Evolutionary conservation across 2,329 filamentous ascomycete species (phyloP).

Genomic region (Fusarium dimerum): DNA sequence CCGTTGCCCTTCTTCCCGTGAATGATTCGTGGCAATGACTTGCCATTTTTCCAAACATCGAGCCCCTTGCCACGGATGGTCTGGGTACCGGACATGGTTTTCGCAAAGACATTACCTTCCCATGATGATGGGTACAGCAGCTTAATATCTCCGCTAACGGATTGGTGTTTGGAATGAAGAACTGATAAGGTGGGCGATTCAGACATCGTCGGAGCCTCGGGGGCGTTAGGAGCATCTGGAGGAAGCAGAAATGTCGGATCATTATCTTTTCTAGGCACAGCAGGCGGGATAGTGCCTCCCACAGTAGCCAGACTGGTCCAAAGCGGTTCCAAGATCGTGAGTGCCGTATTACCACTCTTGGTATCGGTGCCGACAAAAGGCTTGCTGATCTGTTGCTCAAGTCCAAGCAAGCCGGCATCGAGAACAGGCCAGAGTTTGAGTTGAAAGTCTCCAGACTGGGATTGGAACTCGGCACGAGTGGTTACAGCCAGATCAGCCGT

Average conservation of each 20-base stretch:
- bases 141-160: conserved; percentile 45
- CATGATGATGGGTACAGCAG: conserved; percentile 50
- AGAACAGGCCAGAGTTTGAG: conserved; percentile 48
- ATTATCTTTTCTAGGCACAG: conserved; percentile 14
- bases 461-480: conserved; percentile 35
- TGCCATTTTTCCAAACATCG: conserved; percentile 35
- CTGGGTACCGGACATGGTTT: conserved; percentile 44
- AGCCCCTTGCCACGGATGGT: conserved; percentile 45
- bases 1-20: conserved; percentile 45
- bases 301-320: conserved; percentile 35
- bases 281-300: conserved; percentile 8
- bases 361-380: conserved; percentile 43
- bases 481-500: conserved; percentile 42
- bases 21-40: conserved; percentile 32
- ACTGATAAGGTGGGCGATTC: conserved; percentile 30
- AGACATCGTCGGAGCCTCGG: neutral
- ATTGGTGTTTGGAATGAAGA: conserved; percentile 44
- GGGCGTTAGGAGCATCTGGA: conserved; percentile 2
- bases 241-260: conserved; percentile 23
- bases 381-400: conserved; percentile 3
- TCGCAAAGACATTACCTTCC: conserved; percentile 46
- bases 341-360: conserved; percentile 43
- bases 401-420: conserved; percentile 22
- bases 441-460: conserved; percentile 43
- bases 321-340: conserved; percentile 46